phyloP scores from a whole-genome alignment of 148 eudicot genomes.

The Nepenthes gracilis region DNA sequence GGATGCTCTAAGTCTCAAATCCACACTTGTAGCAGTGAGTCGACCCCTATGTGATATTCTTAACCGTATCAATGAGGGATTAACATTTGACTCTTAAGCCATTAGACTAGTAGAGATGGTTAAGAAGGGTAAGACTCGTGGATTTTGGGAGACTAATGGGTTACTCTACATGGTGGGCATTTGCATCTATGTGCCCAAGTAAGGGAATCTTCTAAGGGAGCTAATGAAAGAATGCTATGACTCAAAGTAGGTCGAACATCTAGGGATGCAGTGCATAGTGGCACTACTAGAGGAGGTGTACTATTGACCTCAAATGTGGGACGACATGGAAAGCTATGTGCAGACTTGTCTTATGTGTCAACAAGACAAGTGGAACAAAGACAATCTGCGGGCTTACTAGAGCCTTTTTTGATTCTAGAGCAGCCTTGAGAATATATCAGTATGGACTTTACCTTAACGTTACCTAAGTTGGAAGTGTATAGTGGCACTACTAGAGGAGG shows the following conservation, averaged over 20 bases:
- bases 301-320: conserved; percentile 8
- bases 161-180: not conserved
- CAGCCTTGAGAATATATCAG: conserved; percentile 6
- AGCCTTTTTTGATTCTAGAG: conserved; percentile 3
- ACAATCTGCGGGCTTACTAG: not conserved
- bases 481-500: too few species aligned
- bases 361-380: conserved; percentile 11
- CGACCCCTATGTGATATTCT: not conserved
- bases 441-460: not conserved
- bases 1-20: too few species aligned
- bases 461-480: too few species aligned
- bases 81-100: not conserved
- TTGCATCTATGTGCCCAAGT: conserved; percentile 4
- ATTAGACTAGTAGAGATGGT: not conserved
- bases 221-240: conserved; percentile 14
- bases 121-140: conserved; percentile 1
- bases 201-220: not conserved
- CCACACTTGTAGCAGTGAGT: not conserved
- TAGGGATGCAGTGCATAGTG: not conserved
- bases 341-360: conserved; percentile 12
- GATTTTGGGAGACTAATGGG: conserved; percentile 2
- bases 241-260: conserved; percentile 13
- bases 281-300: not conserved
- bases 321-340: conserved; percentile 4
- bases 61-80: not conserved